A percentile compares a stretch with the other conserved stretches of the same genome.
Evolutionary conservation across 2,329 filamentous ascomycete species (phyloP).

Genomic region (Ophioceras dolichostomum): DNA sequence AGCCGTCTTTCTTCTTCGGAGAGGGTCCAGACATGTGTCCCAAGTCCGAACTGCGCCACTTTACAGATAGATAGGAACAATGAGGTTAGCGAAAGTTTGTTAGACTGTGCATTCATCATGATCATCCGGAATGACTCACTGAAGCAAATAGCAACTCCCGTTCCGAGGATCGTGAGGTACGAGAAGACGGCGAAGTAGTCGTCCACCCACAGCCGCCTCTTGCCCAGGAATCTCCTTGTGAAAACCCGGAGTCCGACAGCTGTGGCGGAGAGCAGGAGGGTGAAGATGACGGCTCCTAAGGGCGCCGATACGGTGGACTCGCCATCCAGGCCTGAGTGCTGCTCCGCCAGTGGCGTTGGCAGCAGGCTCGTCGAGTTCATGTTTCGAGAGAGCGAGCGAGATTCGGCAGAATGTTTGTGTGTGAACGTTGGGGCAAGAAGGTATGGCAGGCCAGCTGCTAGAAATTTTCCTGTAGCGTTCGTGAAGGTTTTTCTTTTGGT

Average conservation of each 20-base stretch:
- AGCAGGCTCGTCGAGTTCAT: no score
- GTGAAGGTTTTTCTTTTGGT: no score
- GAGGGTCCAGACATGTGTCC: not conserved
- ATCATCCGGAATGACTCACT: not conserved
- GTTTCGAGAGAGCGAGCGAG: no score
- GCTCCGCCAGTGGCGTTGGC: no score
- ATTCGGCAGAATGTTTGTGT: no score
- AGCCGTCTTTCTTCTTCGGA: not conserved
- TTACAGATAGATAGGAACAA: not conserved
- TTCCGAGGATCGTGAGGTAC: not conserved
- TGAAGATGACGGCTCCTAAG: not conserved
- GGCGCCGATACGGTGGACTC: not conserved
- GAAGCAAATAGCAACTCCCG: not conserved
- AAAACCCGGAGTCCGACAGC: not conserved
- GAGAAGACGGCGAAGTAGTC: not conserved
- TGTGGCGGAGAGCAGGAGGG: not conserved
- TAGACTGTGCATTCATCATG: no score
- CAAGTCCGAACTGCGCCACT: conserved; percentile 1
- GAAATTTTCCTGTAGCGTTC: no score
- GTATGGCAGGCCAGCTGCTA: no score
- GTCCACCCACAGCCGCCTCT: not conserved
- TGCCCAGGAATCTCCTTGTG: not conserved
- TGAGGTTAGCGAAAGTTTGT: not conserved
- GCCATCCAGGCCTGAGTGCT: not conserved
- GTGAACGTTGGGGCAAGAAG: no score